Percentiles rank a stretch among this genome's conserved stretches.
These are phyloP conservation scores for Aspergillus ochraceoroseus DNA, from an alignment of 2,329 filamentous ascomycete species.

Conservation along the genomic window DNA sequence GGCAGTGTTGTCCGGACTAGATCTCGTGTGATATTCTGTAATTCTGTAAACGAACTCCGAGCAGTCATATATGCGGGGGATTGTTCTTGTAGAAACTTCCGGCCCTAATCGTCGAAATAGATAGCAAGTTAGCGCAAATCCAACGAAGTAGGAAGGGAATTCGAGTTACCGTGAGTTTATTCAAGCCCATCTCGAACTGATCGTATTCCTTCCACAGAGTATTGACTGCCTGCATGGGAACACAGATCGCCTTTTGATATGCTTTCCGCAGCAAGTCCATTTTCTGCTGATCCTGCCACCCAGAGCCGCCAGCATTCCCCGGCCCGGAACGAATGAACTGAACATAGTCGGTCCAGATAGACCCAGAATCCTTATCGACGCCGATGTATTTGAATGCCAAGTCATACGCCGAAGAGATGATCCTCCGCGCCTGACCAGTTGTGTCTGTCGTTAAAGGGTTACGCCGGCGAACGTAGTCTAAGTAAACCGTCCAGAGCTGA, in stretches of 20 bases:
- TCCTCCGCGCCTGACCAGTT: conserved; percentile 67
- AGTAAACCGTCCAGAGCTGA: conserved; percentile 83
- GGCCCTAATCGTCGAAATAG: conserved; percentile 56
- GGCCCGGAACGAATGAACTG: conserved; percentile 87
- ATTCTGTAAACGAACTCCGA: conserved; percentile 77
- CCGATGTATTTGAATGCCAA: conserved; percentile 87
- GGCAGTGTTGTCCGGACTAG: conserved; percentile 74
- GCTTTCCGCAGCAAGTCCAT: conserved; percentile 90
- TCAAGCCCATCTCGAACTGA: conserved; percentile 87
- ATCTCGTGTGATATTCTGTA: conserved; percentile 81
- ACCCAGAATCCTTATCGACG: conserved; percentile 81
- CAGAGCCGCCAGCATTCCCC: conserved; percentile 74
- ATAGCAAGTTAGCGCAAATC: conserved; percentile 9
- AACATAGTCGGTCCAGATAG: conserved; percentile 91
- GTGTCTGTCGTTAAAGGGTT: conserved; percentile 82
- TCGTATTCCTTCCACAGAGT: conserved; percentile 96
- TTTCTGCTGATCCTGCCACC: conserved; percentile 97
- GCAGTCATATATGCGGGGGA: conserved; percentile 96
- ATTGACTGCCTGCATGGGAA: conserved; percentile 79
- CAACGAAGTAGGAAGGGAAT: neutral
- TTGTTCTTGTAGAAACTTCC: conserved; percentile 89
- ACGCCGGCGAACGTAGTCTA: conserved; percentile 88
- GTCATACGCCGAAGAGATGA: conserved; percentile 82
- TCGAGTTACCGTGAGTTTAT: conserved; percentile 76
- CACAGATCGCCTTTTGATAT: conserved; percentile 81